A percentile compares a stretch with the other conserved stretches of the same genome.
phyloP scores from a whole-genome alignment of 768 basidiomycete genomes.

The Hericium erinaceus region DNA sequence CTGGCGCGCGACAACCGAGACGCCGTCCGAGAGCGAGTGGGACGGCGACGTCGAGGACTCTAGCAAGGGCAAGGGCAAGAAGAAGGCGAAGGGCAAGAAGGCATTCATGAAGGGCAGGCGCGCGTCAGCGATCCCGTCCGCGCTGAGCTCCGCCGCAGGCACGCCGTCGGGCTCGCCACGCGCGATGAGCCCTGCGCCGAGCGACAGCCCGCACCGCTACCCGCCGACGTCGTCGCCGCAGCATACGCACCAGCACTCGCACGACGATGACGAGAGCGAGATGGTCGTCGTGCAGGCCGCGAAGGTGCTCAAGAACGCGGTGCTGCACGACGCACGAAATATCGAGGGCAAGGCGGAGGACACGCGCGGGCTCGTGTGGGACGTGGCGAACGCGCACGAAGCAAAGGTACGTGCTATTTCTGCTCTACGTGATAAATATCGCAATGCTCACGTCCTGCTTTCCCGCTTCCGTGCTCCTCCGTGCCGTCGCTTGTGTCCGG shows the following conservation, averaged over 20 bases:
- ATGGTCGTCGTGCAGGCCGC: conserved; percentile 47
- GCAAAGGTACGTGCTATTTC: conserved; percentile 42
- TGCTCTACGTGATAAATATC: too few relatives aligned
- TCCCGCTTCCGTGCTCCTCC: background rate
- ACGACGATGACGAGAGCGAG: conserved; percentile 25
- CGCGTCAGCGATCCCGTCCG: conserved; percentile 1
- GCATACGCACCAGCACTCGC: background rate
- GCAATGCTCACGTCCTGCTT: background rate
- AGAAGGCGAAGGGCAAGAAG: conserved; percentile 22
- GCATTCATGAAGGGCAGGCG: conserved; percentile 9
- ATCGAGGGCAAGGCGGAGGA: conserved; percentile 41
- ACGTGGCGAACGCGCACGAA: conserved; percentile 48
- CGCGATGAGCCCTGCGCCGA: background rate
- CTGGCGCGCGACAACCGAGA: conserved; percentile 25
- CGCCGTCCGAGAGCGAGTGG: conserved; percentile 7
- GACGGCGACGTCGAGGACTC: conserved; percentile 24
- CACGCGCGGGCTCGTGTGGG: conserved; percentile 37
- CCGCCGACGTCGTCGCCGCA: conserved; percentile 24
- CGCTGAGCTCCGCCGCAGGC: conserved; percentile 8
- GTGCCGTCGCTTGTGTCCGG: background rate
- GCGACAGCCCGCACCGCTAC: conserved; percentile 27
- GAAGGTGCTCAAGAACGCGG: conserved; percentile 55
- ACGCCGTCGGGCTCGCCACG: background rate
- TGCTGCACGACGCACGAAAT: conserved; percentile 71
- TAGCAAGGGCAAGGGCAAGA: conserved; percentile 12